A percentile compares a stretch with the other conserved stretches of the same genome.
Conservation (phyloP, 176 grass and related monocot species). For the Chrysopogon serrulatus region DNA sequence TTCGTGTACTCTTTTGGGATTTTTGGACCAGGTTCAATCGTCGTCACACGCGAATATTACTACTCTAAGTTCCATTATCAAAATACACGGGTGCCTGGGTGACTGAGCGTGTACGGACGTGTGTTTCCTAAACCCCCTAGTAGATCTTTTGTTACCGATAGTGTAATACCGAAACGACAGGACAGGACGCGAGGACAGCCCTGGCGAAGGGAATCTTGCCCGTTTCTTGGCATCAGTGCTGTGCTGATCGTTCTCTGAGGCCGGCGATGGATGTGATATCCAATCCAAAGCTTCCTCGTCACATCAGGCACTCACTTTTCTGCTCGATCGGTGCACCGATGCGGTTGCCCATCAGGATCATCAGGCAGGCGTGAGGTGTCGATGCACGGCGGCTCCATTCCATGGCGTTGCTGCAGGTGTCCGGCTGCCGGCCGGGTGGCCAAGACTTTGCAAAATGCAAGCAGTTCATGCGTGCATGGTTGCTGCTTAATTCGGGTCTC, state of each 20-base stretch:
- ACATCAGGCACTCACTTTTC: background rate
- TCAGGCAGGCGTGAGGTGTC: background rate
- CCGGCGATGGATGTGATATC: slow-evolving; percentile 9
- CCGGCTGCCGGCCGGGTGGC: background rate
- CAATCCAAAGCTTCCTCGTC: background rate
- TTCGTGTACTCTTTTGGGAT: background rate
- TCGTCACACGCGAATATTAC: background rate
- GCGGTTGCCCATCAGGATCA: background rate
- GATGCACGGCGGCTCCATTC: background rate
- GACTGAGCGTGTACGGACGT: background rate
- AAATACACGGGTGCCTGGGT: too few species aligned
- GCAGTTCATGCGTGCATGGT: too few species aligned
- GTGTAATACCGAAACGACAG: background rate
- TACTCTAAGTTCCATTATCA: too few species aligned
- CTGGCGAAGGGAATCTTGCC: slow-evolving; percentile 22
- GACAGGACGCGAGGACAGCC: slow-evolving; percentile 14
- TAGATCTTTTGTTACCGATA: background rate
- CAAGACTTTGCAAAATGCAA: background rate
- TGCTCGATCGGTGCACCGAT: background rate
- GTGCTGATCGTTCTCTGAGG: background rate
- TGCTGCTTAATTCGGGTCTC: background rate
- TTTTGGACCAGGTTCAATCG: background rate
- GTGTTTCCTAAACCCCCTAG: background rate
- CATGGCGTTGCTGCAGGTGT: background rate
- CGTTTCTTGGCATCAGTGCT: slow-evolving; percentile 7